Base-by-base conservation (phyloP, 2,329 filamentous ascomycete genomes). In the Diaporthe vexans region DNA sequence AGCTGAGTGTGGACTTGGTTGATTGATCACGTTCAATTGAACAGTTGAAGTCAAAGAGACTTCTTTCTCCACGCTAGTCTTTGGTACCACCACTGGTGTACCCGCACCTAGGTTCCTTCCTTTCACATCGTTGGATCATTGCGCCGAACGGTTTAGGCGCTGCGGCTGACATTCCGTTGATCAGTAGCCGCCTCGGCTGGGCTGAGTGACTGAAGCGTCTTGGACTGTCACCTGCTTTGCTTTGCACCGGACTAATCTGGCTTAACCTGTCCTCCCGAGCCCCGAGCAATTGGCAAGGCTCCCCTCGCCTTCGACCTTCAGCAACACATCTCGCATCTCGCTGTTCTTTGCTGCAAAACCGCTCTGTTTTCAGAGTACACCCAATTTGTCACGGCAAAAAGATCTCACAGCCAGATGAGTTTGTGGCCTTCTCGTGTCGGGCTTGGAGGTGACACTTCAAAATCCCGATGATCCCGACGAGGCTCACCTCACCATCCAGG, bases 101-200 rank as follows among this genome's bases (percentile, higher is more conserved):
- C 37, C 40, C 40, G 40, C 40, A 43, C 40, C 40, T 13, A 11
- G 6, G 17, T 48, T 21, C 43, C 43, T 51, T 51, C 40, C 59
- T 21, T 65, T 11, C 59, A 35, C 24, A 33, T 24, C 61, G 29
- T 51, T 35, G 61, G 59, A 65, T 46, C 59, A 46, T 63, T 48
- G 17, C 17, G 19, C 61, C 61, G 29, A 33, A 21, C 1, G 46
- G 10, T 21, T 3, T 37, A 43, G 61, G 26, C 19, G 61, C 61
- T 52, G 29, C n/a, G 61, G 63, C 63, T 67, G 46, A 52, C 46
- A 37, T 52, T 52, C 35, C 46, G 63, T 67, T 37, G 46, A 52
- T 26, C 46, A 37, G 51, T 54, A n/a, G 33, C 48, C 15, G 46
- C 46, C 19, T 68, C 48, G 63, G 63, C 48, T 52, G 63, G n/a